A percentile compares a stretch with the other conserved stretches of the same genome.
phyloP scores from a whole-genome alignment of 2,329 filamentous ascomycete species.

The Colletotrichum sp. region DNA sequence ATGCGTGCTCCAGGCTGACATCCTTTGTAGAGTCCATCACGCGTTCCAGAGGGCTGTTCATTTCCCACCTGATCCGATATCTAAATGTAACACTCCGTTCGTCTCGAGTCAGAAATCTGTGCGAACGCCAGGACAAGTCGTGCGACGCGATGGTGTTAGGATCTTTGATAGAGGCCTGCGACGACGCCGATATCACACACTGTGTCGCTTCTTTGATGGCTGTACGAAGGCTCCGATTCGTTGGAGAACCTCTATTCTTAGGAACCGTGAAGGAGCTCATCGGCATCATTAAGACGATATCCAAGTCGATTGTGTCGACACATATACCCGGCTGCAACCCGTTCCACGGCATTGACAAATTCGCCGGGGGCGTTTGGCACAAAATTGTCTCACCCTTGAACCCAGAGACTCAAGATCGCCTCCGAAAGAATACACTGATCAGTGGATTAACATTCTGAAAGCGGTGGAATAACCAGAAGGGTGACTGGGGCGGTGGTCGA shows the following conservation, averaged over 20 bases:
- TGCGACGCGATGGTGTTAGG: neutral
- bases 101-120: neutral
- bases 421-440: neutral
- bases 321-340: neutral
- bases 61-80: neutral
- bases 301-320: neutral
- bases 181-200: neutral
- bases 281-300: neutral
- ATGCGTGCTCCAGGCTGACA: neutral
- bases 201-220: neutral
- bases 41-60: neutral
- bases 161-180: neutral
- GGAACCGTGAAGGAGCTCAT: neutral
- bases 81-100: neutral
- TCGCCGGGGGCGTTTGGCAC: neutral
- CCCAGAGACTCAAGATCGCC: neutral
- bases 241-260: neutral
- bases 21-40: neutral
- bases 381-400: neutral
- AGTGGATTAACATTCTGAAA: neutral
- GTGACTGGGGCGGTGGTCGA: neutral
- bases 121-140: neutral
- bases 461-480: neutral
- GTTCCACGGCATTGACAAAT: neutral
- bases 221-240: neutral